Conservation (phyloP, 1,284 basidiomycete species). For the Melampsora americana region DNA sequence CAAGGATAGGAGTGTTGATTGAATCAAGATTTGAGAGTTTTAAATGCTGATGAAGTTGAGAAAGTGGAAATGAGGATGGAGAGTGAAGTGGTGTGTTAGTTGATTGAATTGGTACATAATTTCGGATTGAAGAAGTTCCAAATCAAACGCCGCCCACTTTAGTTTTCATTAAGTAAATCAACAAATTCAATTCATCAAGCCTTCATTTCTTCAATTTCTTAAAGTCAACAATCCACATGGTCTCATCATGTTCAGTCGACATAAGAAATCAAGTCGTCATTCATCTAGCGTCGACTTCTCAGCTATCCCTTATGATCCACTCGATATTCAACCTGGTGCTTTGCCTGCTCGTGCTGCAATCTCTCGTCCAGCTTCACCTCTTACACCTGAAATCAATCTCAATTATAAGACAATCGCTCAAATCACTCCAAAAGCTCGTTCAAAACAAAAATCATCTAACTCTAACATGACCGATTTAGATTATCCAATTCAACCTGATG, state of each 20-base stretch:
- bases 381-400: not conserved
- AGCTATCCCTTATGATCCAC: constrained; percentile 1
- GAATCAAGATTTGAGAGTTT: too few species aligned
- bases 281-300: constrained; percentile 6
- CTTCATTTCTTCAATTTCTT: too few species aligned
- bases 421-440: not conserved
- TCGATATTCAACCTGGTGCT: not conserved
- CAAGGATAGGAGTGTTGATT: too few species aligned
- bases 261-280: constrained; percentile 5
- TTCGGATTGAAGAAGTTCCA: too few species aligned
- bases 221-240: not conserved
- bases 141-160: too few species aligned
- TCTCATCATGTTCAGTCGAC: constrained; percentile 20
- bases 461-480: not conserved
- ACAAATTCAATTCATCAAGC: not conserved
- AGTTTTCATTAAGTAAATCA: too few species aligned
- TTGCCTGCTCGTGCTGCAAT: not conserved
- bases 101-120: too few species aligned
- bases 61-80: too few species aligned
- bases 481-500: not conserved
- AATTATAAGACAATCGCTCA: constrained; percentile 3
- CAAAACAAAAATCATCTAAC: not conserved
- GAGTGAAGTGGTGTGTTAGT: too few species aligned
- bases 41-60: too few species aligned
- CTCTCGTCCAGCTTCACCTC: not conserved